phyloP scores from a whole-genome alignment of 2,329 filamentous ascomycete species.

The Ceratocystis eucalypticola region DNA sequence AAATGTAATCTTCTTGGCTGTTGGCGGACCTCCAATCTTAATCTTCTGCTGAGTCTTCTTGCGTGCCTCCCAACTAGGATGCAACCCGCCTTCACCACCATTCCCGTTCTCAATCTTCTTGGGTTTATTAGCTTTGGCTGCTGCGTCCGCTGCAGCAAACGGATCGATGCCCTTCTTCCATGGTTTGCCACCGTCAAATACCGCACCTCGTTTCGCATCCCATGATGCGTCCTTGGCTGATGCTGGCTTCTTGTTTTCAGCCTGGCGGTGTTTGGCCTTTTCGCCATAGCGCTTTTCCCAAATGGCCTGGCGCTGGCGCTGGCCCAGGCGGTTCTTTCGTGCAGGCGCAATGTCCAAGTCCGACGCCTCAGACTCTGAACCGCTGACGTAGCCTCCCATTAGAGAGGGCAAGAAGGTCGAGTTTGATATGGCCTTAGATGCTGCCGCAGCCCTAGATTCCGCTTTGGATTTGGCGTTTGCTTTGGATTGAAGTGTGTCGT shows the following conservation, averaged over 20 bases:
- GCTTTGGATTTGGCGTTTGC: constrained; percentile 20
- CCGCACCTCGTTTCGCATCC: constrained; percentile 44
- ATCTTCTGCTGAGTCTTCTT: constrained; percentile 44
- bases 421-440: constrained; percentile 23
- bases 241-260: constrained; percentile 25
- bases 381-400: constrained; percentile 68
- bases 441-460: constrained; percentile 21
- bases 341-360: constrained; percentile 49
- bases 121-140: constrained; percentile 21
- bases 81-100: constrained; percentile 41
- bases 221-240: constrained; percentile 35
- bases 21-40: constrained; percentile 36
- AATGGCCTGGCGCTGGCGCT: constrained; percentile 63
- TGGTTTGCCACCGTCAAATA: constrained; percentile 32
- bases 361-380: constrained; percentile 51
- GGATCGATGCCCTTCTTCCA: constrained; percentile 40
- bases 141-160: constrained; percentile 20
- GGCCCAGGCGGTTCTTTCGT: constrained; percentile 62
- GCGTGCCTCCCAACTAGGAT: constrained; percentile 52
- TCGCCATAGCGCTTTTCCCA: constrained; percentile 69
- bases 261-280: constrained; percentile 51
- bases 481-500: constrained; percentile 19
- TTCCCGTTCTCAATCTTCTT: constrained; percentile 27
- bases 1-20: constrained; percentile 40
- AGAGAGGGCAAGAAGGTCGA: constrained; percentile 61